These are phyloP conservation scores for Raffaelea ambrosiae DNA, from an alignment of 2,329 filamentous ascomycete species.

Conservation along the genomic window DNA sequence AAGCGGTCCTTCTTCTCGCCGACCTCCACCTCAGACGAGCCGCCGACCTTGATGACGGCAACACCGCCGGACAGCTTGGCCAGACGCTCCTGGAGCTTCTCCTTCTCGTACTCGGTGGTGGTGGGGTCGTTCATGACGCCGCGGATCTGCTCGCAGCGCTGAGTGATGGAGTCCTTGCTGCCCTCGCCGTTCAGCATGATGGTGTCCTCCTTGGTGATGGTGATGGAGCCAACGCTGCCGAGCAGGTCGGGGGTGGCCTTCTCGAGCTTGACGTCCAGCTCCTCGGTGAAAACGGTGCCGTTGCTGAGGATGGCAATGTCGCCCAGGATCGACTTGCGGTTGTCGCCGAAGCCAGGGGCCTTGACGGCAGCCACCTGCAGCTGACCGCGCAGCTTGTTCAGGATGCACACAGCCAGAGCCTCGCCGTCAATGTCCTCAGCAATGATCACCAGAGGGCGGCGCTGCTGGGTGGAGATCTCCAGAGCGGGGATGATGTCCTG, in stretches of 20 bases:
- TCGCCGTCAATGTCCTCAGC: conserved; percentile 99
- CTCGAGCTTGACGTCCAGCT: conserved; percentile 98
- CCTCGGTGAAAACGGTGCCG: conserved; percentile 93
- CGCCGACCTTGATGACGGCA: conserved; percentile 98
- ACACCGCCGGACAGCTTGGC: conserved; percentile 99
- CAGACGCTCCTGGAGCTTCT: conserved; percentile 99
- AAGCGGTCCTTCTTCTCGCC: conserved; percentile 99
- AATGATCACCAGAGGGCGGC: conserved; percentile 94
- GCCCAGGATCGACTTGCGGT: conserved; percentile 98
- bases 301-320: conserved; percentile 95
- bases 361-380: conserved; percentile 98
- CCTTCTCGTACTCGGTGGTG: conserved; percentile 99
- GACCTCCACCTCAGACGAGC: conserved; percentile 95
- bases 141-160: conserved; percentile 98
- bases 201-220: conserved; percentile 99
- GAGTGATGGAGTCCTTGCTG: conserved; percentile 83
- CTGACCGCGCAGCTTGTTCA: conserved; percentile 99
- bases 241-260: conserved; percentile 95
- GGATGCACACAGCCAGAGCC: conserved; percentile 95
- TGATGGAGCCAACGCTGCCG: conserved; percentile 94
- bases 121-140: conserved; percentile 89
- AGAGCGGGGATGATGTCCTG: conserved; percentile 98
- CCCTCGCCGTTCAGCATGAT: conserved; percentile 97
- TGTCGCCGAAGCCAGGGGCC: conserved; percentile 98
- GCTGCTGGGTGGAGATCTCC: conserved; percentile 90